Evolutionary conservation across 352 stramenopile species (phyloP).

Genomic region (Hyaloperonospora arabidopsidis): DNA sequence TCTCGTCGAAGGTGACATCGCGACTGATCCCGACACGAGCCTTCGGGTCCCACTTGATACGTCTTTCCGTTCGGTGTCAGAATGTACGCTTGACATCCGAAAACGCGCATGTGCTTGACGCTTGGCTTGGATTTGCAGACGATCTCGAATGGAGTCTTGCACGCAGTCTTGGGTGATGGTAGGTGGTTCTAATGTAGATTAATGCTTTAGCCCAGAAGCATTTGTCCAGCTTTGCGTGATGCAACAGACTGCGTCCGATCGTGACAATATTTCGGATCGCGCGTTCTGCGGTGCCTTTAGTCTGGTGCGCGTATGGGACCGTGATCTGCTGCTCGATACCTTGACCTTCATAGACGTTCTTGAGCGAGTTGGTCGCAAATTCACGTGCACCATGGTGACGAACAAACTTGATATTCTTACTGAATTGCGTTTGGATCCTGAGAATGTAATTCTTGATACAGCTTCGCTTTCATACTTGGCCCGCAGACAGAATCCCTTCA

Average conservation of each 20-base stretch:
- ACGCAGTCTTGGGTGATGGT: background rate
- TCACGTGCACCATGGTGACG: background rate
- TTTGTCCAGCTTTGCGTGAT: constrained; percentile 11
- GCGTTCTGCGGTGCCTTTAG: constrained; percentile 2
- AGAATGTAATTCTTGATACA: background rate
- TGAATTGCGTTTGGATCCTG: background rate
- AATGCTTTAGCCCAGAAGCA: background rate
- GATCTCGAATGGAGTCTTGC: background rate
- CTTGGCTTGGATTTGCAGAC: background rate
- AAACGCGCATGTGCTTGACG: constrained; percentile 1
- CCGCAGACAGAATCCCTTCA: background rate
- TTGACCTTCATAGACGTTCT: background rate
- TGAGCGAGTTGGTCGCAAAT: background rate
- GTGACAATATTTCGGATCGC: constrained; percentile 12
- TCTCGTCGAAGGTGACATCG: background rate
- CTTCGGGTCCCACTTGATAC: background rate
- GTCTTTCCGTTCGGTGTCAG: background rate
- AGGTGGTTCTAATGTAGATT: background rate
- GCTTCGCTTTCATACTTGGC: background rate
- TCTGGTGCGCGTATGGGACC: background rate
- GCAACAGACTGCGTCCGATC: constrained; percentile 9
- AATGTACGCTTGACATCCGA: background rate
- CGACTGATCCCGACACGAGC: background rate
- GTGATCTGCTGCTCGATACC: background rate
- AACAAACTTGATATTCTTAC: background rate